Conservation (phyloP, 208 protist species). For the Porcisia hertigi region DNA sequence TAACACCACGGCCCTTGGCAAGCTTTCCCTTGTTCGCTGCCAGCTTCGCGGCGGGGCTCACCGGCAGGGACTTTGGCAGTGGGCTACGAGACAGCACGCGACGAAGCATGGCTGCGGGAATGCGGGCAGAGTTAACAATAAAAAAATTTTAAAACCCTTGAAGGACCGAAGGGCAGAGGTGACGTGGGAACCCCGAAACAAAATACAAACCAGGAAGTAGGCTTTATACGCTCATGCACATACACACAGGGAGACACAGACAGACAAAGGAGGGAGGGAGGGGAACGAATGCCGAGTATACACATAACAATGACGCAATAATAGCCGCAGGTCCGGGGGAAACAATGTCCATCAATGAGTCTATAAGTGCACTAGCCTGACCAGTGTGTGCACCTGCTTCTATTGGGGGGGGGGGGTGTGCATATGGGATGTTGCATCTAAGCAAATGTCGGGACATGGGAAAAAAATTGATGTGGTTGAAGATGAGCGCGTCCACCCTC, state of each 20-base stretch:
- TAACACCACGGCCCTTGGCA: conserved; percentile 6
- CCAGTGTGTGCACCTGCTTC: too few species aligned
- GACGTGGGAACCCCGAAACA: neutral
- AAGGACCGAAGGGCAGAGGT: conserved; percentile 3
- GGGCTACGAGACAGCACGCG: conserved; percentile 53
- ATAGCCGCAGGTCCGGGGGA: neutral
- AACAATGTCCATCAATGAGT: neutral
- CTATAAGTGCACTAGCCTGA: neutral
- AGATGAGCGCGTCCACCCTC: too few species aligned
- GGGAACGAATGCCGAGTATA: neutral
- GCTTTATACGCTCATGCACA: neutral
- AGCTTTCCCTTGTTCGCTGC: conserved; percentile 15
- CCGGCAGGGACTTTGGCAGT: conserved; percentile 49
- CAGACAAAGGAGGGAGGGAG: neutral
- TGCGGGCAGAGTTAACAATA: conserved; percentile 6
- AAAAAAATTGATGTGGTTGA: too few species aligned
- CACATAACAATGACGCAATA: neutral
- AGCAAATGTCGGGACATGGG: too few species aligned
- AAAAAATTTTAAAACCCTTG: neutral
- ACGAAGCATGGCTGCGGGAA: conserved; percentile 44
- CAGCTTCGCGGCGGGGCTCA: conserved; percentile 14
- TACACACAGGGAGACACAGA: neutral
- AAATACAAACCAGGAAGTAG: neutral
- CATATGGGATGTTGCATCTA: too few species aligned
- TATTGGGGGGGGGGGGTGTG: too few species aligned